Evolutionary conservation across 495 filamentous ascomycete species (phyloP), one percentile per base, ranked within the genome.

Genomic region (Hypoxylon cercidicola): DNA sequence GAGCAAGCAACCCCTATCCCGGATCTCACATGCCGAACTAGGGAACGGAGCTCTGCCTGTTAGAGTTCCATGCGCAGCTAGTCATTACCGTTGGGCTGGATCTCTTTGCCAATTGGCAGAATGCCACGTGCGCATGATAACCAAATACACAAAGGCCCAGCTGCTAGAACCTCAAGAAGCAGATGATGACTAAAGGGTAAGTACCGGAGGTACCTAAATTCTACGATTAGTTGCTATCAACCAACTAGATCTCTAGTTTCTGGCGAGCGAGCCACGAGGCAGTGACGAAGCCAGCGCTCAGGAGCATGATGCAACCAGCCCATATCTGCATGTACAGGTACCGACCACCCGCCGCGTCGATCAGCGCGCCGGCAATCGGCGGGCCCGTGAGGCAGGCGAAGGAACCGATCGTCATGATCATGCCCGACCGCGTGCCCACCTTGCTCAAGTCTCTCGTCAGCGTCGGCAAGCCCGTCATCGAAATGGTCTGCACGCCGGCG

Each of bases 401-500:
- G 16, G 80, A 82, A 3, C 89, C 82, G 44, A 91, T 82, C 12
- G 79, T 84, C 53, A 91, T 85, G 19, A 87, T 82, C 87, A 92
- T 90, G 4, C 89, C 90, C 75, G 88, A 84, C 9, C 88, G 79
- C 28, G 84, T 82, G 0, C 89, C 87, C 13, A 82, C 78, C 68
- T 88, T 89, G 50, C 81, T 82, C 55, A 85, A 55, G 60, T 91
- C 86, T 0, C 78, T 81, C 3, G 86, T 89, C 21, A 91, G 74
- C 15, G 78, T 81, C 23, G 81, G 80, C 45, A 90, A 63, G 2
- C 83, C 83, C 0, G 84, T 83, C 0, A 86, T 85, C 46, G 88
- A 85, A 47, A 93, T 75, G 4, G 83, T 80, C 74, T 93, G 82
- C 68, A 93, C 84, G 40, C 86, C 85, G 9, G 88, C 84, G 37